These are phyloP conservation scores for Trypanosomatidae sp. DNA, from an alignment of 208 protist species.

Conservation along the genomic window DNA sequence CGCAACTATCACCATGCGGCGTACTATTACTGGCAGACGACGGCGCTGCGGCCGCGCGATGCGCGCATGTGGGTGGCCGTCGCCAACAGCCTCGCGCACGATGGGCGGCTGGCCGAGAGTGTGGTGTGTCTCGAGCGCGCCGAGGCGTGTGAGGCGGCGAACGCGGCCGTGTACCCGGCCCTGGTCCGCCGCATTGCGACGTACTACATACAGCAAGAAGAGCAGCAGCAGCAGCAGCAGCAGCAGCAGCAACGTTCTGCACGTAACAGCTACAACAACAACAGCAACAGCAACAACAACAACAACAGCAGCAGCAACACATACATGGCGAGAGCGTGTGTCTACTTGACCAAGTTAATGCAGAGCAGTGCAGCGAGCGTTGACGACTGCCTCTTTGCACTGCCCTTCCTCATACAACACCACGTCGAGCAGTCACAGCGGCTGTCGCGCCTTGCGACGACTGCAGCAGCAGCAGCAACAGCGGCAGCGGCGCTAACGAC, in stretches of 20 bases:
- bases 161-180: constrained; percentile 32
- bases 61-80: constrained; percentile 89
- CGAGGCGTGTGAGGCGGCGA: constrained; percentile 32
- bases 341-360: constrained; percentile 56
- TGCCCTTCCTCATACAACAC: constrained; percentile 52
- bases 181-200: constrained; percentile 46
- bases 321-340: constrained; percentile 30
- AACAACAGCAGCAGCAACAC: too few relatives aligned
- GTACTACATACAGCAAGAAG: constrained; percentile 35
- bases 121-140: constrained; percentile 69
- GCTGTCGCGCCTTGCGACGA: background rate
- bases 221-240: too few relatives aligned
- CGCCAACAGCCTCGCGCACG: constrained; percentile 66
- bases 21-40: constrained; percentile 95
- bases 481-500: background rate
- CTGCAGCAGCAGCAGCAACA: background rate
- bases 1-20: constrained; percentile 90
- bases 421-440: constrained; percentile 35
- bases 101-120: constrained; percentile 44
- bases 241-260: too few relatives aligned
- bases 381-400: constrained; percentile 42
- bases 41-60: constrained; percentile 88
- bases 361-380: constrained; percentile 13
- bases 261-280: too few relatives aligned
- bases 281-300: too few relatives aligned